Percentiles rank a stretch among this genome's conserved stretches.
These are phyloP conservation scores for Phytopythium mirpurense DNA, from an alignment of 352 stramenopile genomes.

Conservation along the genomic window DNA sequence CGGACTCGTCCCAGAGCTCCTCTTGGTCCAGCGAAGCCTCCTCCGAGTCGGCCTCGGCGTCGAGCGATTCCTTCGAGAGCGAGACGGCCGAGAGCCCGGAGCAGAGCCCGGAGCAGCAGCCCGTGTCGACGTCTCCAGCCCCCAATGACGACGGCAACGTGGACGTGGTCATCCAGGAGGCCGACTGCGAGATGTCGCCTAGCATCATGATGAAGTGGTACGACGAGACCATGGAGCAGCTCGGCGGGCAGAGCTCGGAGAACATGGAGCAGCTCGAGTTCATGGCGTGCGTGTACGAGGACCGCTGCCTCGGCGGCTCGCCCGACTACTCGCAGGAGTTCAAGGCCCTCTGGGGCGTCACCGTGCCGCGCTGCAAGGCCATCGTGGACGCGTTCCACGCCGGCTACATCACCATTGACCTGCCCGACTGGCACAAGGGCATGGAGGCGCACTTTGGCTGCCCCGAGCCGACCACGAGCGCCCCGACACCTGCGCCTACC, in stretches of 20 bases:
- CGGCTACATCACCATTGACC: constrained; percentile 23
- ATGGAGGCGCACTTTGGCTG: constrained; percentile 44
- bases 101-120: background rate
- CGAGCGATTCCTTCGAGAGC: background rate
- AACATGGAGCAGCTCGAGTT: constrained; percentile 42
- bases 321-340: constrained; percentile 36
- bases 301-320: constrained; percentile 40
- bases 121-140: constrained; percentile 14
- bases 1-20: background rate
- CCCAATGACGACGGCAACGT: constrained; percentile 20
- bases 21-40: background rate
- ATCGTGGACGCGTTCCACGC: constrained; percentile 40
- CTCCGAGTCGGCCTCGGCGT: too few relatives aligned
- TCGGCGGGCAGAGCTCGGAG: constrained; percentile 26
- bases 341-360: constrained; percentile 34
- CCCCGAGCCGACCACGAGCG: constrained; percentile 17
- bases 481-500: background rate
- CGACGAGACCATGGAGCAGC: constrained; percentile 19
- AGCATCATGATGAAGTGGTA: constrained; percentile 34
- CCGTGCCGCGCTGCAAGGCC: constrained; percentile 30
- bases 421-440: constrained; percentile 24
- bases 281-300: constrained; percentile 46
- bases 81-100: background rate
- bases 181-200: constrained; percentile 15
- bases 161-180: constrained; percentile 24